Conservation (phyloP, 2,329 filamentous ascomycete genomes). For the Colletotrichum navitas region DNA sequence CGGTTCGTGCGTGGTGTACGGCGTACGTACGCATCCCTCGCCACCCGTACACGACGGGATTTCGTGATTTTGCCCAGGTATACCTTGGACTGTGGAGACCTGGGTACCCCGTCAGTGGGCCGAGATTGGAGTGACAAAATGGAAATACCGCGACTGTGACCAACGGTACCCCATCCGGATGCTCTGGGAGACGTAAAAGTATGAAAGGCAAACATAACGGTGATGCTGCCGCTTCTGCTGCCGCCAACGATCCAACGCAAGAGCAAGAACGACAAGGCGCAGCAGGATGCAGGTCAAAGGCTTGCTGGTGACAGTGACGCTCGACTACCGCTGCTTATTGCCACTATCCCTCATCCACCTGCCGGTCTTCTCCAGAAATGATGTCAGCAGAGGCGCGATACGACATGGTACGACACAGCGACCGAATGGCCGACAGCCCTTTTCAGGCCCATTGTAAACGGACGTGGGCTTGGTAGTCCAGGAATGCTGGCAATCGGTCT, state of each 20-base stretch:
- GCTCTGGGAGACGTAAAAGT: not conserved
- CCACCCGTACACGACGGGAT: not conserved
- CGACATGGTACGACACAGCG: not conserved
- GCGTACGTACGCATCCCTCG: slow-evolving; percentile 15
- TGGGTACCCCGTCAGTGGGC: slow-evolving; percentile 14
- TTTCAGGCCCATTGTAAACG: not conserved
- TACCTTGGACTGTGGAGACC: not conserved
- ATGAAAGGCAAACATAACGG: slow-evolving; percentile 12
- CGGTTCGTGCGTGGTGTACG: not conserved
- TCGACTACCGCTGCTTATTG: not conserved
- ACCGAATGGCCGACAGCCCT: not conserved
- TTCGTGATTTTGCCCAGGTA: not conserved
- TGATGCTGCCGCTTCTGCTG: not conserved
- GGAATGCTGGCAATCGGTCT: not conserved
- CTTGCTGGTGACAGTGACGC: slow-evolving; percentile 18
- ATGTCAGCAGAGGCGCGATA: slow-evolving; percentile 1
- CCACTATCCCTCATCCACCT: not conserved
- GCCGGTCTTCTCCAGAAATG: not conserved
- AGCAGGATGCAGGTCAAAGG: slow-evolving; percentile 23
- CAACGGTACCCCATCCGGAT: slow-evolving; percentile 1
- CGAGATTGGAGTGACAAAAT: slow-evolving; percentile 23
- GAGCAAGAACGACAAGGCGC: not conserved
- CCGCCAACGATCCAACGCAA: not conserved
- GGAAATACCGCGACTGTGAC: slow-evolving; percentile 2
- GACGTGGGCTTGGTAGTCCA: not conserved